A percentile compares a stretch with the other conserved stretches of the same genome.
These are phyloP conservation scores for Cercophora newfieldiana DNA, from an alignment of 495 filamentous ascomycete genomes.

Conservation along the genomic window DNA sequence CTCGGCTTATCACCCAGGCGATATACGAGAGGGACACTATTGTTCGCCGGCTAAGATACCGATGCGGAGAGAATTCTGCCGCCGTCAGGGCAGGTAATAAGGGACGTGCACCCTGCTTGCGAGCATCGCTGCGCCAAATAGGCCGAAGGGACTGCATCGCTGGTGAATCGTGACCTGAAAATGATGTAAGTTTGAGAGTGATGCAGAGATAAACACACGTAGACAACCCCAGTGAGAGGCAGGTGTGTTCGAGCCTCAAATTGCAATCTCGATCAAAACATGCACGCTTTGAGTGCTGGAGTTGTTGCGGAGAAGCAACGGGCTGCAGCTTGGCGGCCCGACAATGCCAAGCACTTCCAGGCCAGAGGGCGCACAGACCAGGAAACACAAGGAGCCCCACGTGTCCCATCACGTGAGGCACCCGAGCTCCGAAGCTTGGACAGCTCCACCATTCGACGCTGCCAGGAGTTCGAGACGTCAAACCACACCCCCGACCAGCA, in stretches of 20 bases:
- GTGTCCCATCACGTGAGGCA: not conserved
- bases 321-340: not conserved
- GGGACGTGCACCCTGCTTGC: not conserved
- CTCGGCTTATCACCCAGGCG: not conserved
- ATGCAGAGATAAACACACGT: not conserved
- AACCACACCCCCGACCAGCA: constrained; percentile 6
- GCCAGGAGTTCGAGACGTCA: constrained; percentile 1
- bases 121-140: not conserved
- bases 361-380: not conserved
- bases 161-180: not conserved
- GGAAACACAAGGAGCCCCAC: not conserved
- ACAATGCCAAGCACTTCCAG: not conserved
- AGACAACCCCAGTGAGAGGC: not conserved
- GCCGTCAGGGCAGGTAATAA: not conserved
- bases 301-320: not conserved
- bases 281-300: not conserved
- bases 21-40: not conserved
- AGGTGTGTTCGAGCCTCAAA: not conserved
- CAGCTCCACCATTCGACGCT: constrained; percentile 9
- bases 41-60: not conserved
- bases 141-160: not conserved
- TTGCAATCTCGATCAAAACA: not conserved
- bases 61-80: not conserved
- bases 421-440: not conserved
- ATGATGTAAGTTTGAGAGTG: not conserved